These are phyloP conservation scores for Diaporthe sp. DNA, from an alignment of 2,329 filamentous ascomycete species.

Conservation along the genomic window DNA sequence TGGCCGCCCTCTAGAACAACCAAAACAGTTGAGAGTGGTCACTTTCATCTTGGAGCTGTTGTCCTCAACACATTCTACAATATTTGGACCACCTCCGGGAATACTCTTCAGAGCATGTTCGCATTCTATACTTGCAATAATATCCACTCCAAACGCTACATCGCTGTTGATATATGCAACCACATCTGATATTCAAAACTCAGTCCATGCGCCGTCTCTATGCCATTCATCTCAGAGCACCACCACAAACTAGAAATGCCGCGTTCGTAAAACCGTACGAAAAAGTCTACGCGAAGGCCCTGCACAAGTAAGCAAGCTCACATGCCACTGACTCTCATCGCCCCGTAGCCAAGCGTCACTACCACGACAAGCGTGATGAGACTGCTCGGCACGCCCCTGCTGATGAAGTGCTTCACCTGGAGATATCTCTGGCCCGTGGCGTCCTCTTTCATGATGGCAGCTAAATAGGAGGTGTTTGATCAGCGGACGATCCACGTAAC, in stretches of 20 bases:
- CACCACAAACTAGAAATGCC: background rate
- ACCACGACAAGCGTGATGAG: slow-evolving; percentile 86
- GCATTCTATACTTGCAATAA: slow-evolving; percentile 6
- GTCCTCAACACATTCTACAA: background rate
- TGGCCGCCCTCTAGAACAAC: background rate
- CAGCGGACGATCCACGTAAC: slow-evolving; percentile 15
- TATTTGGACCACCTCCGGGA: background rate
- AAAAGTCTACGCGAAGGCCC: background rate
- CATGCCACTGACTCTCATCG: slow-evolving; percentile 78
- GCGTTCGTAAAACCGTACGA: background rate
- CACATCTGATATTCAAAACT: background rate
- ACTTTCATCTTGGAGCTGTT: background rate
- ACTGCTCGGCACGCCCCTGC: slow-evolving; percentile 89
- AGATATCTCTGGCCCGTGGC: slow-evolving; percentile 93
- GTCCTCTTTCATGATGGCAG: slow-evolving; percentile 99
- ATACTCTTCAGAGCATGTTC: background rate
- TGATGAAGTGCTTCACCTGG: slow-evolving; percentile 93
- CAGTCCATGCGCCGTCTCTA: slow-evolving; percentile 19
- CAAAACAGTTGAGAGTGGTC: background rate
- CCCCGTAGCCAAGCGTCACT: slow-evolving; percentile 88
- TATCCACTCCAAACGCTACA: slow-evolving; percentile 20
- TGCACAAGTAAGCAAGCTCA: slow-evolving; percentile 41
- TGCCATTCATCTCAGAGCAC: slow-evolving; percentile 21
- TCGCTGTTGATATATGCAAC: slow-evolving; percentile 24
- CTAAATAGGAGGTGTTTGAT: slow-evolving; percentile 57